These are phyloP conservation scores for Fistulifera pelliculosa DNA, from an alignment of 108 stramenopile species.

Conservation along the genomic window DNA sequence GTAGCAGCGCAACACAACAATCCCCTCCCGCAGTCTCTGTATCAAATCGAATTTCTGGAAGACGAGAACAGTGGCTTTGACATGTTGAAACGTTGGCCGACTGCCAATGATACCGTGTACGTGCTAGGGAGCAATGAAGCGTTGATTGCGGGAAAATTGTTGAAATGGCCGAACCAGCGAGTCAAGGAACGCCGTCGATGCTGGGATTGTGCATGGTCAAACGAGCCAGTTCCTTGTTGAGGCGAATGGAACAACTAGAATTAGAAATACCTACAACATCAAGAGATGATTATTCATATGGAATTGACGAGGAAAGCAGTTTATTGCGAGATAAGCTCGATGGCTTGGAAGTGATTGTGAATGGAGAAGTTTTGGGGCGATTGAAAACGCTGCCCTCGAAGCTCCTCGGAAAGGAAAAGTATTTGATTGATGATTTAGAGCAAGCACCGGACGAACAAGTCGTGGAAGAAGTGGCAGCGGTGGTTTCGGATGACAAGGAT, in stretches of 20 bases:
- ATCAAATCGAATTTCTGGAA: constrained; percentile 65
- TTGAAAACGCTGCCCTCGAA: constrained; percentile 20
- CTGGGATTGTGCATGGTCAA: constrained; percentile 52
- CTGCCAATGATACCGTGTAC: constrained; percentile 40
- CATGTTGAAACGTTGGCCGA: constrained; percentile 48
- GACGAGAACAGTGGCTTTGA: constrained; percentile 40
- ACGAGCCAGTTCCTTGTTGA: constrained; percentile 51
- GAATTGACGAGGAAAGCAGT: constrained; percentile 38
- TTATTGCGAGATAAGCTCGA: constrained; percentile 56
- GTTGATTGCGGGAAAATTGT: constrained; percentile 63
- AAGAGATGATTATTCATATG: constrained; percentile 1
- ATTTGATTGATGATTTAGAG: constrained; percentile 23
- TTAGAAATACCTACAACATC: constrained; percentile 14
- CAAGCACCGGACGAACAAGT: constrained; percentile 21
- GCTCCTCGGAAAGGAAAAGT: constrained; percentile 18
- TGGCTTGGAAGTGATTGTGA: constrained; percentile 58
- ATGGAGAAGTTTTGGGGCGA: constrained; percentile 54
- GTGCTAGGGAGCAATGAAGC: constrained; percentile 71
- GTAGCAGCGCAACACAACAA: constrained; percentile 75
- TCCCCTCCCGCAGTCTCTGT: constrained; percentile 55
- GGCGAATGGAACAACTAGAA: constrained; percentile 54
- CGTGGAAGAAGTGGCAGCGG: constrained; percentile 4
- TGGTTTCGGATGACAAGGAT: constrained; percentile 12
- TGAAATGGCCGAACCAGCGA: constrained; percentile 62
- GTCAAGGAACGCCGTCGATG: constrained; percentile 48